Evolutionary conservation across 1,284 basidiomycete genomes (phyloP), one percentile per base, ranked within the genome.

Genomic region (Leccinum solheimii): DNA sequence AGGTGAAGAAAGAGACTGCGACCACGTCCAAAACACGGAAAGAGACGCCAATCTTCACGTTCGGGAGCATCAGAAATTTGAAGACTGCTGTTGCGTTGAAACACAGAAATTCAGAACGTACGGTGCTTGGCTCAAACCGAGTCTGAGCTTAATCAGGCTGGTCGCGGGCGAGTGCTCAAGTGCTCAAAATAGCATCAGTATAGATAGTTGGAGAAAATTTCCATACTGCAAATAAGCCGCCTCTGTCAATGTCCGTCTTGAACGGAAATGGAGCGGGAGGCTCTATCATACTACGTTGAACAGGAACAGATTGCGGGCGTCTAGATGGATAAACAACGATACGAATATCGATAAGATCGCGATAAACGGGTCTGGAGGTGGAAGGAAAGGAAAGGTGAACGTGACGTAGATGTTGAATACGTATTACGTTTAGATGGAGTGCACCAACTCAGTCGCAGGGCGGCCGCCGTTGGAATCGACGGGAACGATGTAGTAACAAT

Each of bases 1-100:
- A 69, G 0, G 66, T 71, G 38, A 71, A 52, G 32, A 71, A 26
- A 34, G 66, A 68, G 45, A 63, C 40, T 11, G 61, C 49, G 43
- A 56, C 50, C 16, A 67, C 60, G 5, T 59, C 61, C 30, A 57
- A 7, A n/a, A 38, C 16, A 32, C 57, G 50, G 26, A 60, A 23
- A 23, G 54, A 36, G 53, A 40, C 21, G 16, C 51, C 49, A 5
- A 54, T 34, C 51, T n/a, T 64, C 27, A 49, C 19, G n/a, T 34
- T 59, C 3, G 40, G 61, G 56, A 57, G 56, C 9, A 58, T 55
- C 16, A 55, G n/a, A 5, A 19, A 4, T 43, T 40, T 38, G 11
- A 14, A 36, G 34, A 14, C 14, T 36, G 16, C 40, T 40, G 38
- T 40, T 40, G 9, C n/a, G 40, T 19, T 10, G n/a, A 43, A 43